phyloP scores from a whole-genome alignment of 352 stramenopile genomes.

The Aphanomyces cochlioides region DNA sequence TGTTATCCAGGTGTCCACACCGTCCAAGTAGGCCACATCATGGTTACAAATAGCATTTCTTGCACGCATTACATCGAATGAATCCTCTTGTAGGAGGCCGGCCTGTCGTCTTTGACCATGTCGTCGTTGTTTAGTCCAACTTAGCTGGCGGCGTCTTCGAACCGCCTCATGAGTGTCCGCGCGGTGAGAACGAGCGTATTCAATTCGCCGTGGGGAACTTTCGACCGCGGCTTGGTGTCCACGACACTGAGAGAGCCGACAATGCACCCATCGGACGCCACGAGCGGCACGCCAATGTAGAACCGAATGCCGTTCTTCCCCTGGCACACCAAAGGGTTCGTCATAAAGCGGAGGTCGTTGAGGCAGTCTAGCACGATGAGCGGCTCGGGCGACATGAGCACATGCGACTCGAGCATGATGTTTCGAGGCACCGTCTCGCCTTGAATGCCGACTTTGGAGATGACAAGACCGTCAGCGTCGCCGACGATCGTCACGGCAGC shows the following conservation, averaged over 20 bases:
- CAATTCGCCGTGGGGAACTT: conserved; percentile 11
- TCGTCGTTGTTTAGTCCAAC: too few relatives aligned
- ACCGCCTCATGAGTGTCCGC: conserved; percentile 22
- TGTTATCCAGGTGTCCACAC: too few relatives aligned
- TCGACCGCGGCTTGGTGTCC: conserved; percentile 48
- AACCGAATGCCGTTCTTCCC: conserved; percentile 62
- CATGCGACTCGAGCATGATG: conserved; percentile 66
- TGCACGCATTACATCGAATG: too few relatives aligned
- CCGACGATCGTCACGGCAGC: conserved; percentile 66
- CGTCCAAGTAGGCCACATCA: too few relatives aligned
- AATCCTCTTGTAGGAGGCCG: too few relatives aligned
- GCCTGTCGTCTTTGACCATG: too few relatives aligned
- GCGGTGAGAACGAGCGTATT: conserved; percentile 5
- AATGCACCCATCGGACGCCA: conserved; percentile 68
- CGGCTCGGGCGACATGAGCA: conserved; percentile 68
- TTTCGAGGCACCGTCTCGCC: conserved; percentile 75
- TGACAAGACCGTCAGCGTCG: conserved; percentile 67
- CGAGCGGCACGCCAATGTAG: conserved; percentile 68
- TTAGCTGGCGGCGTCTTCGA: conserved; percentile 12
- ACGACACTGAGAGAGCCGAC: conserved; percentile 67
- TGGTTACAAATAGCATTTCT: too few relatives aligned
- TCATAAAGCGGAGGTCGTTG: conserved; percentile 67
- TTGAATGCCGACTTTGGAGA: conserved; percentile 64
- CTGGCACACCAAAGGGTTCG: conserved; percentile 67
- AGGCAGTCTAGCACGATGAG: conserved; percentile 67